Base-by-base conservation (phyloP, 2,329 filamentous ascomycete species). In the Bisporella sp. region DNA sequence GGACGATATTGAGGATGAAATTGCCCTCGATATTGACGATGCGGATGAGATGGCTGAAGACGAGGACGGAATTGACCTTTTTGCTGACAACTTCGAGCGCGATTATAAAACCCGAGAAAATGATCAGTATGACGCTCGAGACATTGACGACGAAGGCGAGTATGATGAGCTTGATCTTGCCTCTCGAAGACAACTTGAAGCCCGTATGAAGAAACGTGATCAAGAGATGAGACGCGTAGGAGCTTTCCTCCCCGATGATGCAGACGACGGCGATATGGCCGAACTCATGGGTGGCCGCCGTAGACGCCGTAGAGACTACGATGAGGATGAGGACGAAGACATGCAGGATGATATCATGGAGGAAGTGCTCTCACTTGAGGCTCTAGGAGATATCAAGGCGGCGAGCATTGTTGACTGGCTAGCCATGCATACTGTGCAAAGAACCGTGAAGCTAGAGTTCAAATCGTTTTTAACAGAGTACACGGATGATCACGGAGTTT, bases 381-480 rank as follows among this genome's bases (percentile, higher is more conserved):
- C 89, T 9, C 76, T 99, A 41, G 83, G 87, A 55, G 93, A 99
- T 66, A 85, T 97, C 57, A 99, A 99, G 68, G 90, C 93, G 13
- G 81, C 89, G 13, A 96, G 87, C 59, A 74, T 99, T 64, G 95
- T 90, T 0, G 93, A 99, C 58, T 99, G 95, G 95, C 87, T 99
- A 41, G 84, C 89, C 11, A 85, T 91, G 60, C 88, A 89, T 3
- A 82, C 89, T 11, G 93, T 99, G 9, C 89, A 96, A 69, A 82
- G 89, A 59, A 95, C 91, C 1, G 93, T 99, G 69, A 91, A 90
- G 65, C 82, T 92, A 62, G 93, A 99, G 69, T 99, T 99, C 80
- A 96, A 95, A 69, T 86, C 88, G 3, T 99, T 99, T 73, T 74
- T 99, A 62, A 97, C 93, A 8, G 92, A 96, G 61, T 97, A 95